phyloP scores from a whole-genome alignment of 129 eudicot genomes.

The Smallanthus sonchifolius region DNA sequence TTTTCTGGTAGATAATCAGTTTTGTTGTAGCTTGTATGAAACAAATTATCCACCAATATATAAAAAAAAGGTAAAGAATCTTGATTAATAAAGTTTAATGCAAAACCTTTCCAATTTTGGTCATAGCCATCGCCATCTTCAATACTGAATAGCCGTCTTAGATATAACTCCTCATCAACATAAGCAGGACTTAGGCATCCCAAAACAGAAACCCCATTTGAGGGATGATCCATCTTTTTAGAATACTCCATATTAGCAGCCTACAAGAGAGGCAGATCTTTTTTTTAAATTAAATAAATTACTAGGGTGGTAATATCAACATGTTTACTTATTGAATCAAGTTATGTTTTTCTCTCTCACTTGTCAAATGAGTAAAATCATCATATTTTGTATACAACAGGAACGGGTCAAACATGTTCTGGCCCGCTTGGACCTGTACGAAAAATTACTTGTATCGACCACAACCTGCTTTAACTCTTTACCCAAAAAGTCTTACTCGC shows the following conservation, averaged over 20 bases:
- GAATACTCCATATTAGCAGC: conserved; percentile 51
- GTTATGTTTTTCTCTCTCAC: neutral
- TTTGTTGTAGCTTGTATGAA: neutral
- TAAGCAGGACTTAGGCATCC: conserved; percentile 61
- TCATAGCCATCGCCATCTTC: conserved; percentile 47
- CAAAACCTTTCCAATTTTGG: conserved; percentile 55
- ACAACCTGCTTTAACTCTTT: neutral
- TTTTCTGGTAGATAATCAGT: neutral
- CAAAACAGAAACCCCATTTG: conserved; percentile 64
- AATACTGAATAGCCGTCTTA: conserved; percentile 46
- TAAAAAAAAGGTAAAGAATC: neutral
- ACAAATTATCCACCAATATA: neutral
- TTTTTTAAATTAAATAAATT: neutral
- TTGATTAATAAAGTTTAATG: neutral
- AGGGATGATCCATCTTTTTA: conserved; percentile 64
- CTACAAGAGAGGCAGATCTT: conserved; percentile 21
- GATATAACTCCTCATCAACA: conserved; percentile 54
- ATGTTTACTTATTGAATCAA: neutral
- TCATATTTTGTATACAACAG: neutral
- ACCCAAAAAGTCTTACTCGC: neutral
- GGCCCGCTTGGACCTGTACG: neutral
- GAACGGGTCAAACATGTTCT: neutral
- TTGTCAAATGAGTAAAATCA: neutral
- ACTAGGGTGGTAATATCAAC: neutral
- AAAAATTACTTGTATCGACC: neutral